These are phyloP conservation scores for Aphanomyces astaci DNA, from an alignment of 352 stramenopile genomes.

Conservation along the genomic window DNA sequence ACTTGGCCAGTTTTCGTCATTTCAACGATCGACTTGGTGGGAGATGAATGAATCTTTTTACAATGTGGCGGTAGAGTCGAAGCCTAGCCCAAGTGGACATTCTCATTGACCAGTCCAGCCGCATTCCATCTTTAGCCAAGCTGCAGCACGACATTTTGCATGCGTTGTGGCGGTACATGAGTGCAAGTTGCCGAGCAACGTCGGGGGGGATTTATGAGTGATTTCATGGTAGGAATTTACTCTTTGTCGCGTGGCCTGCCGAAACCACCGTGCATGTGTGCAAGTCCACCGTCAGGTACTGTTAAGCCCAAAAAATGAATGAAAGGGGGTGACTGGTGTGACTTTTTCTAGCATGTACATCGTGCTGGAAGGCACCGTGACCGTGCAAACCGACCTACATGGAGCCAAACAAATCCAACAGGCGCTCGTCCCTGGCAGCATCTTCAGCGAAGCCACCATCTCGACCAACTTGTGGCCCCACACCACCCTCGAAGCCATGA, in stretches of 20 bases:
- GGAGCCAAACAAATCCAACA: not conserved
- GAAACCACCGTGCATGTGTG: not conserved
- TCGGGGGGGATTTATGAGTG: not conserved
- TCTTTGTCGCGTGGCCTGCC: not conserved
- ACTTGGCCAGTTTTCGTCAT: no score
- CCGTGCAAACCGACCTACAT: not conserved
- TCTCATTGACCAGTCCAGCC: conserved; percentile 6
- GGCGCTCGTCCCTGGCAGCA: not conserved
- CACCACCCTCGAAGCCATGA: conserved; percentile 1
- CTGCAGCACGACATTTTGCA: not conserved
- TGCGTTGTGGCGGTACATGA: not conserved
- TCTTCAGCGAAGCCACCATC: conserved; percentile 14
- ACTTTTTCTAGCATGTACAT: conserved; percentile 11
- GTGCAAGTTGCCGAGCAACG: no score
- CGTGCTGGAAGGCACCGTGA: conserved; percentile 6
- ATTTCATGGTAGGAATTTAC: not conserved
- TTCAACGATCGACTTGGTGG: no score
- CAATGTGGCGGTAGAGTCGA: no score
- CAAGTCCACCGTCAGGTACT: conserved; percentile 2
- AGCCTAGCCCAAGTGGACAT: not conserved
- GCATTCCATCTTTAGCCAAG: conserved; percentile 2
- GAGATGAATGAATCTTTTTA: no score
- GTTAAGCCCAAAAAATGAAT: not conserved
- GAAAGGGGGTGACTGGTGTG: no score
- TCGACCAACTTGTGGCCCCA: conserved; percentile 12